phyloP scores from a whole-genome alignment of 768 basidiomycete species.

The Sarcodon aspratus region DNA sequence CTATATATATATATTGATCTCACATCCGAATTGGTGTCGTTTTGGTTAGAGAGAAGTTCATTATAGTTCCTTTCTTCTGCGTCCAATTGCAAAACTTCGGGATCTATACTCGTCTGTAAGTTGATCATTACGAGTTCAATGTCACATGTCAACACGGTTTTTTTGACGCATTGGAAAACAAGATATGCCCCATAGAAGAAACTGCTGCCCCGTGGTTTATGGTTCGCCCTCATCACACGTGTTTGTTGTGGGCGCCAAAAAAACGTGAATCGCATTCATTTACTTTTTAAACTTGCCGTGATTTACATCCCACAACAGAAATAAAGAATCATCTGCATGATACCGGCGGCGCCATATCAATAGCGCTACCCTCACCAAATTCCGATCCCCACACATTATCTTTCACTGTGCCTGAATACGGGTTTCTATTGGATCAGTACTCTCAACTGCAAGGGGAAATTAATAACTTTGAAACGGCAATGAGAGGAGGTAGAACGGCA shows the following conservation, averaged over 20 bases:
- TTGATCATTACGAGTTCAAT: background rate
- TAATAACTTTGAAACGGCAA: too few species aligned
- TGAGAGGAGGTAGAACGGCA: too few species aligned
- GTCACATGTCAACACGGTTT: background rate
- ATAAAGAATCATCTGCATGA: background rate
- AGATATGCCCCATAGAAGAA: background rate
- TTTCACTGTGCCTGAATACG: background rate
- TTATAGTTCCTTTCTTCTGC: background rate
- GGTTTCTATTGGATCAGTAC: background rate
- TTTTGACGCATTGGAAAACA: background rate
- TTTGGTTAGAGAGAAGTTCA: background rate
- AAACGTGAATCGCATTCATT: background rate
- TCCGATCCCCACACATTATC: background rate
- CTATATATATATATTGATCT: background rate
- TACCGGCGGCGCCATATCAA: too few species aligned
- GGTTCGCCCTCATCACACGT: background rate
- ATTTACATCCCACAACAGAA: background rate
- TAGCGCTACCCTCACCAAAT: background rate
- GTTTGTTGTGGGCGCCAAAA: background rate
- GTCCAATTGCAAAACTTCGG: background rate
- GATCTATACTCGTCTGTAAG: background rate
- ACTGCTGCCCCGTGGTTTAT: background rate
- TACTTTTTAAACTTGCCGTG: background rate
- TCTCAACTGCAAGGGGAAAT: too few species aligned
- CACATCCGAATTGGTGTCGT: background rate